Conservation (phyloP, 1,284 basidiomycete species). For the Caloboletus inedulis region DNA sequence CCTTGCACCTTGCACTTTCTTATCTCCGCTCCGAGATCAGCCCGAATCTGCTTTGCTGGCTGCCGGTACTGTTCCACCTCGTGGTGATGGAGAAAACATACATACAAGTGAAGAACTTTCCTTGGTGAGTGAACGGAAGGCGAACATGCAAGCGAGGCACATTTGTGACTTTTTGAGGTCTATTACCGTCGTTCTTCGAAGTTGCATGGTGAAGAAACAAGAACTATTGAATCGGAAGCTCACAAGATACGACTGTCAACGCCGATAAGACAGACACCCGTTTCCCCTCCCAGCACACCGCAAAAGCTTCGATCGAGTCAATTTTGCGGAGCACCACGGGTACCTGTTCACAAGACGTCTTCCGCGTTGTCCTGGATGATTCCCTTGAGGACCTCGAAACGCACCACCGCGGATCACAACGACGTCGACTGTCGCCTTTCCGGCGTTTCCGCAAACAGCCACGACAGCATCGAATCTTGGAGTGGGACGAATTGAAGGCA, state of each 20-base stretch:
- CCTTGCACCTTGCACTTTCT: slow-evolving; percentile 42
- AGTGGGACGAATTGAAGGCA: slow-evolving; percentile 18
- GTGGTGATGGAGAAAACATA: slow-evolving; percentile 19
- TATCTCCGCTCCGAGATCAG: slow-evolving; percentile 44
- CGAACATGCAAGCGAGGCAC: slow-evolving; percentile 1
- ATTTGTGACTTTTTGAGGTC: slow-evolving; percentile 3
- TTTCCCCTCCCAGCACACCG: slow-evolving; percentile 25
- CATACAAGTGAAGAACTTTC: slow-evolving; percentile 1
- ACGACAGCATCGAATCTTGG: slow-evolving; percentile 58
- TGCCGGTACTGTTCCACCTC: slow-evolving; percentile 5
- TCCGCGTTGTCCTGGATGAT: slow-evolving; percentile 30
- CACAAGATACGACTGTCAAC: slow-evolving; percentile 17
- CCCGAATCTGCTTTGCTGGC: slow-evolving; percentile 5
- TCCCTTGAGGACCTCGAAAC: slow-evolving; percentile 16
- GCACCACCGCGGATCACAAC: slow-evolving; percentile 3
- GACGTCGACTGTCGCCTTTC: slow-evolving; percentile 11
- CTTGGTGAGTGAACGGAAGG: slow-evolving; percentile 21
- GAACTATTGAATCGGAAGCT: neutral
- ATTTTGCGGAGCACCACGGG: neutral
- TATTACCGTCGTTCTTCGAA: slow-evolving; percentile 11
- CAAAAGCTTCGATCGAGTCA: slow-evolving; percentile 26
- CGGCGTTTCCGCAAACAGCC: slow-evolving; percentile 31
- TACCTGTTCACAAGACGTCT: slow-evolving; percentile 16
- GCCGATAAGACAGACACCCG: slow-evolving; percentile 19
- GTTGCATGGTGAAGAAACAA: slow-evolving; percentile 2